phyloP scores from a whole-genome alignment of 371 early-diverging fungal genomes.

The Rhizopus microsporus region DNA sequence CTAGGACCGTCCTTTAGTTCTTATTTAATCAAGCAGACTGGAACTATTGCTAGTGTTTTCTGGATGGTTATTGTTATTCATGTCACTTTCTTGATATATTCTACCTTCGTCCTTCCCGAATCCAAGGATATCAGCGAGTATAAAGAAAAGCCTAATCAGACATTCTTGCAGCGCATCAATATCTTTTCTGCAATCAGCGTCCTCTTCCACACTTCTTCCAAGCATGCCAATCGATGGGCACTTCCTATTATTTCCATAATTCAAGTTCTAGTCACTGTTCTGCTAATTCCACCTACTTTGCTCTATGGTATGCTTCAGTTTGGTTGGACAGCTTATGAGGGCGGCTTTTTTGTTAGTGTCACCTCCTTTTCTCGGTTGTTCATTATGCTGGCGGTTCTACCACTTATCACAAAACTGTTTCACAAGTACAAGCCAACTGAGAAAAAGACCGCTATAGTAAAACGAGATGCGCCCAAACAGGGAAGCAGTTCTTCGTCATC shows the following conservation, averaged over 20 bases:
- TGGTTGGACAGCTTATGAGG: slow-evolving; percentile 49
- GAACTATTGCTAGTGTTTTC: slow-evolving; percentile 30
- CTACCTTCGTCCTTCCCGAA: slow-evolving; percentile 46
- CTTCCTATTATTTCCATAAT: slow-evolving; percentile 29
- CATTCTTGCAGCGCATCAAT: slow-evolving; percentile 30
- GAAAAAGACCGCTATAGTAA: neutral
- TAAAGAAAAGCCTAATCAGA: slow-evolving; percentile 3
- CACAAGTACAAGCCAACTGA: slow-evolving; percentile 9
- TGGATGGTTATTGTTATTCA: slow-evolving; percentile 31
- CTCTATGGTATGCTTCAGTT: slow-evolving; percentile 51
- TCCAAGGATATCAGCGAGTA: slow-evolving; percentile 26
- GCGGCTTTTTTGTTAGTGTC: slow-evolving; percentile 39
- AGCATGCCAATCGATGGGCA: slow-evolving; percentile 24
- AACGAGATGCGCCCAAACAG: neutral
- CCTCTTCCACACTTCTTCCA: slow-evolving; percentile 17
- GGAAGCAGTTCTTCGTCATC: neutral
- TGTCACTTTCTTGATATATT: slow-evolving; percentile 26
- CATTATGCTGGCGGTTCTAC: slow-evolving; percentile 28
- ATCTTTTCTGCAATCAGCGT: slow-evolving; percentile 38
- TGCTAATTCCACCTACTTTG: slow-evolving; percentile 34
- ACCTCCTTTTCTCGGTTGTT: slow-evolving; percentile 21
- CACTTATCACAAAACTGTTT: slow-evolving; percentile 30
- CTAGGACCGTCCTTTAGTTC: slow-evolving; percentile 29
- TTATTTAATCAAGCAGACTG: slow-evolving; percentile 22
- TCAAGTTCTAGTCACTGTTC: slow-evolving; percentile 28